Percentiles rank a stretch among this genome's conserved stretches.
phyloP scores from a whole-genome alignment of 805 yeast species.

The Cyberlindnera maritima region DNA sequence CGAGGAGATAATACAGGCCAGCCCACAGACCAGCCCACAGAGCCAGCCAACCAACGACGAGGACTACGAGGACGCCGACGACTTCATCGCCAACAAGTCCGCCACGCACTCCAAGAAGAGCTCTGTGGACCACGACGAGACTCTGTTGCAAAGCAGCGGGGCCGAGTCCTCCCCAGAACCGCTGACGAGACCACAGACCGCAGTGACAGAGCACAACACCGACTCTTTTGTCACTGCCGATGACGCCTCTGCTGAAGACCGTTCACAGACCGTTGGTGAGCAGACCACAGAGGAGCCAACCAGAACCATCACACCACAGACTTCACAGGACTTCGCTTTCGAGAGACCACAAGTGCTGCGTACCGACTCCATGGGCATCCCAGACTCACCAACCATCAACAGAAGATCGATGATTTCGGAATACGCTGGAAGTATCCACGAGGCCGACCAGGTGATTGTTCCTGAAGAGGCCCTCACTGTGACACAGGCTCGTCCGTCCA shows the following conservation, averaged over 20 bases:
- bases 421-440: slow-evolving; percentile 27
- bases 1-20: neutral
- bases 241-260: neutral
- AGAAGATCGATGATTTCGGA: slow-evolving; percentile 28
- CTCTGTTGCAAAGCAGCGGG: neutral
- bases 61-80: slow-evolving; percentile 23
- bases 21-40: neutral
- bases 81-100: slow-evolving; percentile 18
- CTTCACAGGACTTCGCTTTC: slow-evolving; percentile 4
- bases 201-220: neutral
- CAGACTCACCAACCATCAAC: slow-evolving; percentile 9
- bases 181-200: neutral
- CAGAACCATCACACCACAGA: neutral
- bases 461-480: slow-evolving; percentile 3
- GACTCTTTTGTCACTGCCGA: neutral
- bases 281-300: neutral
- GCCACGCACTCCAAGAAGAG: slow-evolving; percentile 1
- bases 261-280: neutral
- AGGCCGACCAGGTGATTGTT: slow-evolving; percentile 22
- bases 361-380: neutral
- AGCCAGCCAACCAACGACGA: slow-evolving; percentile 9
- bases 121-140: neutral
- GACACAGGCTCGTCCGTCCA: slow-evolving; percentile 15
- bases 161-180: neutral
- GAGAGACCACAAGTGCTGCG: slow-evolving; percentile 4